phyloP scores from a whole-genome alignment of 163 green algal genomes.

The Chlamydomonas reinhardtii region DNA sequence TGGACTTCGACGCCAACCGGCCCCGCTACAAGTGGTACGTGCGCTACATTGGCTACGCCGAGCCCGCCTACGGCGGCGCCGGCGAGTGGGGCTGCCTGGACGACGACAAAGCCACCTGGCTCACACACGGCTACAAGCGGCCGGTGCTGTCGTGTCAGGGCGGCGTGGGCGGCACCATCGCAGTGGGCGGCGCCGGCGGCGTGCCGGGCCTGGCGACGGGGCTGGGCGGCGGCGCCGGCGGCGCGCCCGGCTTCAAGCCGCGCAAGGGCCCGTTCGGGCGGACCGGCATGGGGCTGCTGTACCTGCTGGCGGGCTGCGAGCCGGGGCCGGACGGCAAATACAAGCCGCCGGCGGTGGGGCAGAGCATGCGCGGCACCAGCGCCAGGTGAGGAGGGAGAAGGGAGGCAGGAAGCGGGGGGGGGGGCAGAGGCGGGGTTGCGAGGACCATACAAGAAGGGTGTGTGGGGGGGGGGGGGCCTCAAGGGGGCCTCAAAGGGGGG shows the following conservation, averaged over 20 bases:
- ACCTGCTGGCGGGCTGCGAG: slow-evolving; percentile 20
- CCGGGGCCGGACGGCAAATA: slow-evolving; percentile 21
- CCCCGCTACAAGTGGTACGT: slow-evolving; percentile 46
- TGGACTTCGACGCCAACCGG: slow-evolving; percentile 36
- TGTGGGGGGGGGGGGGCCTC: too few relatives aligned
- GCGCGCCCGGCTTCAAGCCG: slow-evolving; percentile 5
- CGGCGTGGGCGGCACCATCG: slow-evolving; percentile 9
- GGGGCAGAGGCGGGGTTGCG: too few relatives aligned
- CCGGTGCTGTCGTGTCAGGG: slow-evolving; percentile 6
- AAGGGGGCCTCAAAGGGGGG: too few relatives aligned
- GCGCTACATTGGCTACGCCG: slow-evolving; percentile 33
- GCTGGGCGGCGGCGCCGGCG: background rate
- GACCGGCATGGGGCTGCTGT: slow-evolving; percentile 35
- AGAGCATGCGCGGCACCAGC: too few relatives aligned
- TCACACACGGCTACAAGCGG: slow-evolving; percentile 41
- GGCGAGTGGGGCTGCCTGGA: slow-evolving; percentile 45
- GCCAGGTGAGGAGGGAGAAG: too few relatives aligned
- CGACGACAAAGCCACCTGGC: background rate
- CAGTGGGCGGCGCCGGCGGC: background rate
- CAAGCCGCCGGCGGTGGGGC: background rate
- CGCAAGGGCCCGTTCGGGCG: slow-evolving; percentile 37
- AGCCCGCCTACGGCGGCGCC: slow-evolving; percentile 39
- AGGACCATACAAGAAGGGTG: too few relatives aligned
- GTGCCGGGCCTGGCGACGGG: background rate
- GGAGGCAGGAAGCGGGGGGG: too few relatives aligned